Evolutionary conservation across 306 rosid species (phyloP).

Genomic region (Oemleria cerasiformis): DNA sequence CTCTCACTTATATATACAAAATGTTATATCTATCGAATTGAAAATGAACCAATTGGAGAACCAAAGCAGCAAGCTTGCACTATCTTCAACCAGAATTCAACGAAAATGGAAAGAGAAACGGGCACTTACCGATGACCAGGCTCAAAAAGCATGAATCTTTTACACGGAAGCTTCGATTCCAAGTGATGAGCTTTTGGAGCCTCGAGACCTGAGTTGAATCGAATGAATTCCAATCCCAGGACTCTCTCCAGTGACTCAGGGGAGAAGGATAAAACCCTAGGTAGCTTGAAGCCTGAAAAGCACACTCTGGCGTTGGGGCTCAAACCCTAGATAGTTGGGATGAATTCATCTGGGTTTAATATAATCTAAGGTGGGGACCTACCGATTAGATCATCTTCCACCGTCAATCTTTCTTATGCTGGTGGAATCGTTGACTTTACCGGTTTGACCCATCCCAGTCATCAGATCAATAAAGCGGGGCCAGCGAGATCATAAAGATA

Average conservation of each 20-base stretch:
- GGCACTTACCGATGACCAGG: constrained; percentile 29
- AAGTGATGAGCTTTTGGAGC: constrained; percentile 10
- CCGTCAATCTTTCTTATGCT: constrained; percentile 26
- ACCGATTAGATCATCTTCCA: background rate
- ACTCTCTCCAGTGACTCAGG: background rate
- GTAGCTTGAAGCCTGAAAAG: background rate
- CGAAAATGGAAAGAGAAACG: background rate
- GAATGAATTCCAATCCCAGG: background rate
- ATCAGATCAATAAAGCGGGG: background rate
- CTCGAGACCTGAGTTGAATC: constrained; percentile 1
- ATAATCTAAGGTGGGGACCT: constrained; percentile 8
- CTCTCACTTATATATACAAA: background rate
- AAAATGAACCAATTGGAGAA: background rate
- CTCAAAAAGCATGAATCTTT: constrained; percentile 19
- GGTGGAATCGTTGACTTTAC: background rate
- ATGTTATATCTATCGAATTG: constrained; percentile 17
- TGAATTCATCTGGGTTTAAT: constrained; percentile 23
- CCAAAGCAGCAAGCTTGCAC: constrained; percentile 10
- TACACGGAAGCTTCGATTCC: background rate
- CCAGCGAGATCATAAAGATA: background rate
- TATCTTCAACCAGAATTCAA: background rate
- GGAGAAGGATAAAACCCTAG: background rate
- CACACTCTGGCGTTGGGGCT: background rate
- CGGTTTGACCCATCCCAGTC: background rate
- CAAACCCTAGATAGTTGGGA: constrained; percentile 47